phyloP scores from a whole-genome alignment of 2,329 filamentous ascomycete species.

The Waltergamsia citrina region DNA sequence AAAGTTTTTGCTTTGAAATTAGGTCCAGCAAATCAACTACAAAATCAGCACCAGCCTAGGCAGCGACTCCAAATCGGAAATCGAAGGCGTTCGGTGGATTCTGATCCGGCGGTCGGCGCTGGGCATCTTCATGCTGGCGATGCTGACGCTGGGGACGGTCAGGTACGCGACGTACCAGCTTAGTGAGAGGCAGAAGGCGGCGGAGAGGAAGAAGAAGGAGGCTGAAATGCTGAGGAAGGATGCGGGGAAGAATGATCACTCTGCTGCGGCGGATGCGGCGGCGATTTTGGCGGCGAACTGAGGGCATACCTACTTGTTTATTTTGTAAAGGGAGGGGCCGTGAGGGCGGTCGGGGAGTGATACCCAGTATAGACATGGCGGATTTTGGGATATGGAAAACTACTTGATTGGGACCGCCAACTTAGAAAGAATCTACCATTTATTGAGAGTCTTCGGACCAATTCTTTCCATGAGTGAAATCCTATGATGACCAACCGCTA shows the following conservation, averaged over 20 bases:
- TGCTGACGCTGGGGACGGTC: conserved; percentile 49
- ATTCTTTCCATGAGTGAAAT: no score
- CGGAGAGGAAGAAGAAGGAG: conserved; percentile 29
- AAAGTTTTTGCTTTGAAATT: conserved; percentile 3
- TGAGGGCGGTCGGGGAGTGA: neutral
- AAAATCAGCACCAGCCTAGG: conserved; percentile 88
- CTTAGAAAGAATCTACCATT: no score
- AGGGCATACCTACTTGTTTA: no score
- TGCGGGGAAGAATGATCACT: conserved; percentile 34
- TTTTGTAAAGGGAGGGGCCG: neutral
- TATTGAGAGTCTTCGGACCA: no score
- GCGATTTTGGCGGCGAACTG: conserved; percentile 49
- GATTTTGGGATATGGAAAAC: no score
- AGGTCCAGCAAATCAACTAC: conserved; percentile 92
- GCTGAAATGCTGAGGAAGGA: conserved; percentile 32
- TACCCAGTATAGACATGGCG: no score
- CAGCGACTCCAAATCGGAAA: conserved; percentile 83
- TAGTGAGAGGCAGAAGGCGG: conserved; percentile 38
- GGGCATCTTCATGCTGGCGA: conserved; percentile 57
- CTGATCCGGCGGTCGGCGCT: conserved; percentile 54
- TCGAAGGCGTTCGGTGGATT: conserved; percentile 87
- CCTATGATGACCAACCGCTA: no score
- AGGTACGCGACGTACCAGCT: conserved; percentile 49
- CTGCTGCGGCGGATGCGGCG: conserved; percentile 40
- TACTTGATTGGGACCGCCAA: no score